phyloP scores from a whole-genome alignment of 1,284 basidiomycete species.

The Tilletia caries region DNA sequence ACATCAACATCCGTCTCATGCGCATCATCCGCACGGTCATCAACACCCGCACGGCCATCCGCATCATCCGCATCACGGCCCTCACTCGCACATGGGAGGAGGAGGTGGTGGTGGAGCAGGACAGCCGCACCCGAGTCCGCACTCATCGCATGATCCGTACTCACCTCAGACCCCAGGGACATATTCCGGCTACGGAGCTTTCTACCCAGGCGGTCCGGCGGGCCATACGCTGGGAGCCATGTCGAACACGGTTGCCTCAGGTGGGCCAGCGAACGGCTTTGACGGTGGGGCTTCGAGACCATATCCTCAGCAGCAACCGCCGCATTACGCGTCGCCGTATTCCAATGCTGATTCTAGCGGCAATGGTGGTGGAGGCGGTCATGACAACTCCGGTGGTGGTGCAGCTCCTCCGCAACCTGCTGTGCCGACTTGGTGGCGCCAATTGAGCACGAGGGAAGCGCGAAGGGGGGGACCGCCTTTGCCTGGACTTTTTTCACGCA shows the following conservation, averaged over 20 bases:
- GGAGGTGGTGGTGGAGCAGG: not conserved
- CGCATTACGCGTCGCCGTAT: not conserved
- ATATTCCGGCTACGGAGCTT: not conserved
- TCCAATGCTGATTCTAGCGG: not conserved
- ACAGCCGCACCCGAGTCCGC: not conserved
- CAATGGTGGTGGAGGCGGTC: not conserved
- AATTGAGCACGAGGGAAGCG: no score
- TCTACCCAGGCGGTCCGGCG: not conserved
- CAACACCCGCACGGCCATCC: not conserved
- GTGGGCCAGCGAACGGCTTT: not conserved
- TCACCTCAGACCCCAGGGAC: not conserved
- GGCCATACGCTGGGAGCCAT: not conserved
- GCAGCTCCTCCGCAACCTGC: no score
- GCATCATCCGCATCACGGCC: not conserved
- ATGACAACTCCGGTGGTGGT: not conserved
- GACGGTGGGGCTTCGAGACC: not conserved
- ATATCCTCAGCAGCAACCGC: not conserved
- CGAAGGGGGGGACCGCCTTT: no score
- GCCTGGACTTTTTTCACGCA: no score
- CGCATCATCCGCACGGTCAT: constrained; percentile 3
- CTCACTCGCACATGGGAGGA: not conserved
- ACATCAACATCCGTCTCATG: not conserved
- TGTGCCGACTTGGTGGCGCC: no score
- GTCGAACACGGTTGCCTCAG: not conserved
- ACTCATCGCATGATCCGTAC: not conserved